phyloP scores from a whole-genome alignment of 129 eudicot genomes.

The Apium graveolens region DNA sequence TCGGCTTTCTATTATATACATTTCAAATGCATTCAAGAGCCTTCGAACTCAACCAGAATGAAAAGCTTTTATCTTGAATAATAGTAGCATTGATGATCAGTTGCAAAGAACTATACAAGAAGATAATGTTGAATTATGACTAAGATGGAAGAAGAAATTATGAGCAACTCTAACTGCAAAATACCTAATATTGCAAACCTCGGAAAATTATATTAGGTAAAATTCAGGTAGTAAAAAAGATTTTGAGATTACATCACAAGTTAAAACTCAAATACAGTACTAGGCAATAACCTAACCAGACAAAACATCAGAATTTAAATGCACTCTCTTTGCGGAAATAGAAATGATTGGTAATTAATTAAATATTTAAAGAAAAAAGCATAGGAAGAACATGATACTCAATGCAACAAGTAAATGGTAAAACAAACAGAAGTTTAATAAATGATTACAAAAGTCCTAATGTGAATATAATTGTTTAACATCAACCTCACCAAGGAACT shows the following conservation, averaged over 20 bases:
- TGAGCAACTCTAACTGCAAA: neutral
- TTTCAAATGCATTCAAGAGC: neutral
- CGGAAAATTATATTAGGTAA: neutral
- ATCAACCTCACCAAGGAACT: neutral
- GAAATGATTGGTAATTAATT: neutral
- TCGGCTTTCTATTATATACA: neutral
- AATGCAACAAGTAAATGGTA: neutral
- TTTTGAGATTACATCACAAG: neutral
- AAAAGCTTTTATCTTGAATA: neutral
- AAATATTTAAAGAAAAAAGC: neutral
- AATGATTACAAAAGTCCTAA: neutral
- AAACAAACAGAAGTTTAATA: neutral
- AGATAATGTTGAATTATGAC: too few species aligned
- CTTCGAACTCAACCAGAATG: neutral
- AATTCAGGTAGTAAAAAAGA: too few species aligned
- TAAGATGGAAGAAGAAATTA: neutral
- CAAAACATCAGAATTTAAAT: neutral
- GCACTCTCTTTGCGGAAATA: neutral
- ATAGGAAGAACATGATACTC: neutral
- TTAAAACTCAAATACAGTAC: neutral
- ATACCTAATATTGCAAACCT: neutral
- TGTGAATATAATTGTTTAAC: neutral
- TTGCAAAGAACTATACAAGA: neutral
- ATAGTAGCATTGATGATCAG: neutral
- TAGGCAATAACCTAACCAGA: neutral